Evolutionary conservation across 2,329 filamentous ascomycete genomes (phyloP).

Genomic region (Stagonosporopsis tanaceti): DNA sequence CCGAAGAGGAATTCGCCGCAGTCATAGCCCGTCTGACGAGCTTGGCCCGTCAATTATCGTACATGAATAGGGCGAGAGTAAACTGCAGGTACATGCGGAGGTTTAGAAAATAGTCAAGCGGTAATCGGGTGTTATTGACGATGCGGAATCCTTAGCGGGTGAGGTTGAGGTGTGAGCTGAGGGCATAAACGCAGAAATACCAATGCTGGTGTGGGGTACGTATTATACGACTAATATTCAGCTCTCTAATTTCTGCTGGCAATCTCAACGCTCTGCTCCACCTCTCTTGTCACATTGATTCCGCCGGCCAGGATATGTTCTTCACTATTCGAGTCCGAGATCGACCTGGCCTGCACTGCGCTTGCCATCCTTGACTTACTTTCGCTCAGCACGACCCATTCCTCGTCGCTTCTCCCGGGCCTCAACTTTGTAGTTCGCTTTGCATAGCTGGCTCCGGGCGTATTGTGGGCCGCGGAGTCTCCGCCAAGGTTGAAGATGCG

Average conservation of each 20-base stretch:
- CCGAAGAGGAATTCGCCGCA: no score
- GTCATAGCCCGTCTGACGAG: no score
- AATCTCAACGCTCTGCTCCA: neutral
- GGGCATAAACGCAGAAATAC: no score
- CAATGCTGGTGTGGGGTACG: no score
- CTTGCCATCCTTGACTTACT: constrained; percentile 3
- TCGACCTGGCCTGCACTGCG: neutral
- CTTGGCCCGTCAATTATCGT: no score
- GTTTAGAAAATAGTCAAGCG: no score
- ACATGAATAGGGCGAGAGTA: neutral
- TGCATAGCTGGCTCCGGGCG: neutral
- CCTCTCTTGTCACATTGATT: constrained; percentile 3
- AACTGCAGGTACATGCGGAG: no score
- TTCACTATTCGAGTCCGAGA: constrained; percentile 11
- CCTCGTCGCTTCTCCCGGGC: constrained; percentile 2
- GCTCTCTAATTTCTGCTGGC: neutral
- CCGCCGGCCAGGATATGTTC: constrained; percentile 9
- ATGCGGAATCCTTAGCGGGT: no score
- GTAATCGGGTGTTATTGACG: no score
- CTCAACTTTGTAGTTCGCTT: neutral
- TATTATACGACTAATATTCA: neutral
- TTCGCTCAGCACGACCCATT: constrained; percentile 15
- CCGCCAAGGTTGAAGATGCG: constrained; percentile 28
- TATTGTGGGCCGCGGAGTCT: constrained; percentile 12
- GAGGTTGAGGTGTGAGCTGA: no score